Evolutionary conservation across 495 filamentous ascomycete species (phyloP), one percentile per base, ranked within the genome.

Genomic region (Astrothelium subdiscretum): DNA sequence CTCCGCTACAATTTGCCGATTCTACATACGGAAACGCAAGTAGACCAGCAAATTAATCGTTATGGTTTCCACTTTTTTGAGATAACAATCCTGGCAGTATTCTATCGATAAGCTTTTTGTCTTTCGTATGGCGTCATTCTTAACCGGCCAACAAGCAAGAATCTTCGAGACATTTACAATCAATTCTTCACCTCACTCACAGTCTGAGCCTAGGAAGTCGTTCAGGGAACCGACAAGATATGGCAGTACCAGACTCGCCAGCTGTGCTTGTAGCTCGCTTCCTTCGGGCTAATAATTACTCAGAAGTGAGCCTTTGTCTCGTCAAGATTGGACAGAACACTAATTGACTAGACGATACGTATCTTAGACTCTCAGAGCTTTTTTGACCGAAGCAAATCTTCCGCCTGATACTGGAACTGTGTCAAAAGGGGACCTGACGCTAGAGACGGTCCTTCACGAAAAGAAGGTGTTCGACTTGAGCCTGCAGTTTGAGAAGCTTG

Each of bases 381-480:
- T 88, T 67, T 74, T 88, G 35, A 74, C 75, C 44, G 86, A 88
- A 72, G 84, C 86, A 13, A 78, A 77, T 20, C 76, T 89, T 20
- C 71, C 79, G 3, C 65, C 67, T 11, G 77, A 77, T 63, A 77
- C 79, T 13, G 80, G 76, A 42, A 69, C 68, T 12, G 61, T 63
- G 5, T 57, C 65, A 11, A 71, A 70, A 32, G 73, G 75, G 44
- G 76, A 77, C 52, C 74, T 85, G 67, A 86, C 85, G 12, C 78
- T 89, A 52, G 85, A 89, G 62, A 72, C 78, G 59, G 73, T 88
- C 51, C 75, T 89, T 40, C 79, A 86, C 57, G 85, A 88, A 70
- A 89, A 88, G 72, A 79, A 78, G 63, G 71, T 74, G 0, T 89
- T 81, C 62, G 86, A 89, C 65, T 67, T 83, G 22, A 82, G 71